Base-by-base conservation (phyloP, 2,329 filamentous ascomycete genomes). In the Cercospora canescens region DNA sequence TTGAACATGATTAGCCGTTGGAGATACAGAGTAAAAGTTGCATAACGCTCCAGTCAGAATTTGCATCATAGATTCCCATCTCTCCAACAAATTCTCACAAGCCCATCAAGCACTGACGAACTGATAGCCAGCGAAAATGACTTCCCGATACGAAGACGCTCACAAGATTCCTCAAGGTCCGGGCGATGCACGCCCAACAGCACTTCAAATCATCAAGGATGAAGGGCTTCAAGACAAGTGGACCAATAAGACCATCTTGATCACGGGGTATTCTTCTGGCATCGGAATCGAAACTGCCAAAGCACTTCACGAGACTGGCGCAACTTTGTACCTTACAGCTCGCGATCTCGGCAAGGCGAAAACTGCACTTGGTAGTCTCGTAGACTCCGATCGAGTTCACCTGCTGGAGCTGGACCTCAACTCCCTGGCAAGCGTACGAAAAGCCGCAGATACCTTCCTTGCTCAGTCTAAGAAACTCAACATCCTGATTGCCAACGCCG, bases 201-300 rank as follows among this genome's bases (percentile, higher is more conserved):
- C 61, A 21, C 6, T 32, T 14, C 67, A 75, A 35, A 64, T 76
- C 32, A 56, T 76, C 39, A 57, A 71, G 48, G 74, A 75, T 58
- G 63, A 64, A 14, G 64, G 68, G 28, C 48, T 80, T 34, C 64
- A 75, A 7, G 75, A 73, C 34, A 77, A 72, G 16, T 73, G 79
- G 32, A 50, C 60, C 1, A 77, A 73, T 32, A 80, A 79, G 48
- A 75, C 79, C 24, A 68, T 77, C 11, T 68, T 82, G 4, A 72
- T 81, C 8, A 81, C 79, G 0, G 81, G 81, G 8, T 74, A 70
- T 16, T 78, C 78, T 1, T 74, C 77, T n/a, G 81, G 80, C 1
- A 73, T 82, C 12, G 81, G 81, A 2, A 63, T 77, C 18, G 78
- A 82, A 65, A 81, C 80, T 0, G 79, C 75, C 1, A 76, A 77